phyloP scores from a whole-genome alignment of 2,329 filamentous ascomycete species.

The Diaporthe amygdali region DNA sequence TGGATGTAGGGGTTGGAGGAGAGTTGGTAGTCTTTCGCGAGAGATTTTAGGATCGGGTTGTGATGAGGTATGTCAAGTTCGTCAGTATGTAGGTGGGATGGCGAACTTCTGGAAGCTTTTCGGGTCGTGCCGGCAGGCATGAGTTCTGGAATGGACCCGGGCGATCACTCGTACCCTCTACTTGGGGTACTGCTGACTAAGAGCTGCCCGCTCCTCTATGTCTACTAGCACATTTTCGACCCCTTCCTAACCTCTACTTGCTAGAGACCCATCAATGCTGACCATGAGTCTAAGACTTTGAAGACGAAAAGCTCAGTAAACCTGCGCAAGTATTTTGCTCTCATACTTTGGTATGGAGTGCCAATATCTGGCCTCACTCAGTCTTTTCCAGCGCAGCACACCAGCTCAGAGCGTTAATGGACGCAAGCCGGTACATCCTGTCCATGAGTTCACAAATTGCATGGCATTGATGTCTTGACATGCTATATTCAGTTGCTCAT shows the following conservation, averaged over 20 bases:
- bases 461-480: no score
- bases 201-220: no score
- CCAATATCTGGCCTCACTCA: no score
- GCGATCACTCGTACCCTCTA: neutral
- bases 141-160: neutral
- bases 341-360: no score
- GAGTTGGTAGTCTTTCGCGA: neutral
- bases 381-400: no score
- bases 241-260: no score
- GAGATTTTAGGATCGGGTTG: neutral
- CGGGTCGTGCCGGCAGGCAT: constrained; percentile 6
- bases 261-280: neutral
- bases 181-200: constrained; percentile 9
- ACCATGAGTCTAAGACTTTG: neutral
- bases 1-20: neutral
- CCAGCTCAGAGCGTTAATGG: no score
- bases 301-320: neutral
- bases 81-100: neutral
- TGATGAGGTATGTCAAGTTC: neutral
- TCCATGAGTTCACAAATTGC: no score
- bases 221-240: no score
- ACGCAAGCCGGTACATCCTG: no score
- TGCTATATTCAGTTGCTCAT: no score
- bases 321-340: accelerated
- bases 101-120: constrained; percentile 18